Percentiles rank a stretch among this genome's conserved stretches.
Evolutionary conservation across 345 rosid genomes (phyloP).

Genomic region (Gossypium herbaceum): DNA sequence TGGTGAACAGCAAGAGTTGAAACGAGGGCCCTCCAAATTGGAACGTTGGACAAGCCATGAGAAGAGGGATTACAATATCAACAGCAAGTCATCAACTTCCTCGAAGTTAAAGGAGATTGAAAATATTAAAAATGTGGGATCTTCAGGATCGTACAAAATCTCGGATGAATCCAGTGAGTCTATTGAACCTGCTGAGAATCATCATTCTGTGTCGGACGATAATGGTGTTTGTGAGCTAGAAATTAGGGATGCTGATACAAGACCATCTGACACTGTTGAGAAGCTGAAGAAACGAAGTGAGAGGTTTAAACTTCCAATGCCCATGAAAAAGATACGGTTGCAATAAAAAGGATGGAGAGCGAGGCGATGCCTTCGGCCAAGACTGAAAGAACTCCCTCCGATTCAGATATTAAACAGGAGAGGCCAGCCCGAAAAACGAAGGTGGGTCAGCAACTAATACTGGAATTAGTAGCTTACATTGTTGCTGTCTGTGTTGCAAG

Average conservation of each 20-base stretch:
- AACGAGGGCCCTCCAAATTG: conserved; percentile 79
- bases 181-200: conserved; percentile 37
- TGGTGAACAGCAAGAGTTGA: conserved; percentile 72
- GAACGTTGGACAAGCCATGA: conserved; percentile 96
- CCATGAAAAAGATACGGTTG: conserved; percentile 57
- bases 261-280: conserved; percentile 75
- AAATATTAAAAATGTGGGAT: conserved; percentile 35
- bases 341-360: conserved; percentile 60
- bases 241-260: conserved; percentile 50
- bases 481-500: conserved; percentile 13
- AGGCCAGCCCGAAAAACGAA: conserved; percentile 84
- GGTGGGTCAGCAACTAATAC: conserved; percentile 71
- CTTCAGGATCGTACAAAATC: conserved; percentile 34
- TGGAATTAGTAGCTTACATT: conserved; percentile 1
- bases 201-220: conserved; percentile 37
- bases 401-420: conserved; percentile 74
- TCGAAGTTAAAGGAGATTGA: conserved; percentile 58
- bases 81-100: conserved; percentile 57
- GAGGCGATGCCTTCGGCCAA: conserved; percentile 50
- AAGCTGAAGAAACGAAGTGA: conserved; percentile 97
- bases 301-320: conserved; percentile 95
- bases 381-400: conserved; percentile 43
- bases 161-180: conserved; percentile 34
- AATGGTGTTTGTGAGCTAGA: conserved; percentile 45
- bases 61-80: conserved; percentile 63